phyloP scores from a whole-genome alignment of 2,329 filamentous ascomycete genomes.

The Davidsoniella virescens region DNA sequence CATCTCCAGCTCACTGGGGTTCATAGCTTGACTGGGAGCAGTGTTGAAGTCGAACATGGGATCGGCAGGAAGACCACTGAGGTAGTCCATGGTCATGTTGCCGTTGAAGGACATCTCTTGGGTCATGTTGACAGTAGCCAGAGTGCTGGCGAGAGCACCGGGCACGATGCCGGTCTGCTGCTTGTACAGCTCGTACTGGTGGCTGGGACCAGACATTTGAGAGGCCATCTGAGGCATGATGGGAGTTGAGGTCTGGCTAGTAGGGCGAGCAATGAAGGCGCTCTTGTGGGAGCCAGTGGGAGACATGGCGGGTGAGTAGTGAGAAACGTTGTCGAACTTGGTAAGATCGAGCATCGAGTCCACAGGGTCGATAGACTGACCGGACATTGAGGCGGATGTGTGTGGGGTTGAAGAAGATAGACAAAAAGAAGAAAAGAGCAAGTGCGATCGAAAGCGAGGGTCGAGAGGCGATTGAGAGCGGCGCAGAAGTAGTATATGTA shows the following conservation, averaged over 20 bases:
- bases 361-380: slow-evolving; percentile 32
- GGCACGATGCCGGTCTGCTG: slow-evolving; percentile 89
- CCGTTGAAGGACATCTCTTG: slow-evolving; percentile 35
- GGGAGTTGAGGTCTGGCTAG: slow-evolving; percentile 38
- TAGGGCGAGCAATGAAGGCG: slow-evolving; percentile 32
- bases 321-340: slow-evolving; percentile 43
- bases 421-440: background rate
- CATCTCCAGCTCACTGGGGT: slow-evolving; percentile 51
- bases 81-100: slow-evolving; percentile 33
- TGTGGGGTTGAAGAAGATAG: background rate
- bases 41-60: slow-evolving; percentile 60
- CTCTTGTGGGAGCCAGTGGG: slow-evolving; percentile 37
- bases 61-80: slow-evolving; percentile 42
- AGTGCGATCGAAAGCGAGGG: background rate
- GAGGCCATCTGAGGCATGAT: slow-evolving; percentile 33
- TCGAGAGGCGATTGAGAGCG: background rate
- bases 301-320: slow-evolving; percentile 44
- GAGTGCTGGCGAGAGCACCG: slow-evolving; percentile 63
- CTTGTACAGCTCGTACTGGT: slow-evolving; percentile 89
- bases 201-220: slow-evolving; percentile 65
- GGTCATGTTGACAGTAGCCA: slow-evolving; percentile 53
- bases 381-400: slow-evolving; percentile 17
- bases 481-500: background rate
- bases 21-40: slow-evolving; percentile 45
- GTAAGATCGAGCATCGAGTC: slow-evolving; percentile 45